phyloP scores from a whole-genome alignment of 108 stramenopile genomes.

The Stephanodiscus triporus region DNA sequence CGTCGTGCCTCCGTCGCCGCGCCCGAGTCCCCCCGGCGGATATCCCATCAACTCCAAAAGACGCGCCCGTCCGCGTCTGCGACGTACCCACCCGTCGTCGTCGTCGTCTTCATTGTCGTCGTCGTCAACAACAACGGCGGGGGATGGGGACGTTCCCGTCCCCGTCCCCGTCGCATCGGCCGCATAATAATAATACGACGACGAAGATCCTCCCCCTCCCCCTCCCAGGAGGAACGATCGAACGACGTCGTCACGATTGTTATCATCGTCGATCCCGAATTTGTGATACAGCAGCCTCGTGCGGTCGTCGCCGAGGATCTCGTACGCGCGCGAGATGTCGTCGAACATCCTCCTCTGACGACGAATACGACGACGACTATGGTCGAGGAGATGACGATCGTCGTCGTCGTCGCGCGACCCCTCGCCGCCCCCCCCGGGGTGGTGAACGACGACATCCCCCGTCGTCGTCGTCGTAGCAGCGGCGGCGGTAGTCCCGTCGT shows the following conservation, averaged over 20 bases:
- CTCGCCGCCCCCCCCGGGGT: not conserved
- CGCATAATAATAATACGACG: no score
- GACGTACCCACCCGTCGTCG: not conserved
- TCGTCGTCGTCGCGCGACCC: constrained; percentile 10
- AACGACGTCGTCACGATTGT: constrained; percentile 50
- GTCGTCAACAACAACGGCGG: not conserved
- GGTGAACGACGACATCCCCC: not conserved
- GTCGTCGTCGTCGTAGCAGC: not conserved
- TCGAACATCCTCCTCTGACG: constrained; percentile 33
- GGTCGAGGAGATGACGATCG: constrained; percentile 23
- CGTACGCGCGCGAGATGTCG: constrained; percentile 65
- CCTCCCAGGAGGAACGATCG: constrained; percentile 40
- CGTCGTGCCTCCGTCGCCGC: not conserved
- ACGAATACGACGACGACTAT: no score
- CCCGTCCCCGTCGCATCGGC: not conserved
- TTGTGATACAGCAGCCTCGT: constrained; percentile 79
- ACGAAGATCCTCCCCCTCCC: constrained; percentile 7
- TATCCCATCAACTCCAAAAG: constrained; percentile 56
- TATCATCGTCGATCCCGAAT: constrained; percentile 59
- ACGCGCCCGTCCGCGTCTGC: constrained; percentile 12
- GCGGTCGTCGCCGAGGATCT: constrained; percentile 73
- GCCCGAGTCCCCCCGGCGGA: constrained; percentile 4
- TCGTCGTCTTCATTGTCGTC: not conserved
- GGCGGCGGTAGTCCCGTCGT: not conserved
- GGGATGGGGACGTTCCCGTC: not conserved